Conservation (phyloP, 805 yeast genomes). For the Jamesozyma piceae region DNA sequence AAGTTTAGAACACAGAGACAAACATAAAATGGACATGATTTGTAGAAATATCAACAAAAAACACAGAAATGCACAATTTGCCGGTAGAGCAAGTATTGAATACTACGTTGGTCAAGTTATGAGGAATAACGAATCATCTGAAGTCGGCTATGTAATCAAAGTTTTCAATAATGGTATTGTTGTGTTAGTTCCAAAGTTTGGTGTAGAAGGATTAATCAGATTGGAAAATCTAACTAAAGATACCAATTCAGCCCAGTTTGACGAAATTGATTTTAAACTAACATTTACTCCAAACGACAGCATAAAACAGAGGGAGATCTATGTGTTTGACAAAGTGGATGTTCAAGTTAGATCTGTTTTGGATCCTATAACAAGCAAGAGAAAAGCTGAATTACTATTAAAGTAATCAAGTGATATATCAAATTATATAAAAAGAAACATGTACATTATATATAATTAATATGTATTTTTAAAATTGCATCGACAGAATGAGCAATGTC, state of each 20-base stretch:
- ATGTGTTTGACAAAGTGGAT: constrained; percentile 75
- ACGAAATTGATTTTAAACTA: constrained; percentile 70
- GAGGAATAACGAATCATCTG: constrained; percentile 69
- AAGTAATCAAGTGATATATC: constrained; percentile 27
- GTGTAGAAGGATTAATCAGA: constrained; percentile 88
- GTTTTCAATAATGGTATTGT: constrained; percentile 93
- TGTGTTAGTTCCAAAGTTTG: constrained; percentile 88
- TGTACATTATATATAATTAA: background rate
- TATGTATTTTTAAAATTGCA: too few relatives aligned
- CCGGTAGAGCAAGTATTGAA: constrained; percentile 96
- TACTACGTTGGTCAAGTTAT: constrained; percentile 97
- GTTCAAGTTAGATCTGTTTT: constrained; percentile 75
- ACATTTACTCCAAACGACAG: constrained; percentile 41
- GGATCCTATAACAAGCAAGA: constrained; percentile 84
- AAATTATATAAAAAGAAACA: background rate
- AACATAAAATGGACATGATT: constrained; percentile 77
- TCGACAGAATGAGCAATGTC: too few relatives aligned
- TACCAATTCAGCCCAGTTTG: constrained; percentile 50
- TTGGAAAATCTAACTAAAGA: constrained; percentile 64
- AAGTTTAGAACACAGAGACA: constrained; percentile 76
- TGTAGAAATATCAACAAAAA: constrained; percentile 85
- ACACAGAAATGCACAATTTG: constrained; percentile 97
- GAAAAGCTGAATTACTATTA: constrained; percentile 72
- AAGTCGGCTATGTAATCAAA: constrained; percentile 85
- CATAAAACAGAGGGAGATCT: constrained; percentile 41